Evolutionary conservation across 1,139 yeast genomes (phyloP).

Genomic region (Blastobotrys buckinghamii): DNA sequence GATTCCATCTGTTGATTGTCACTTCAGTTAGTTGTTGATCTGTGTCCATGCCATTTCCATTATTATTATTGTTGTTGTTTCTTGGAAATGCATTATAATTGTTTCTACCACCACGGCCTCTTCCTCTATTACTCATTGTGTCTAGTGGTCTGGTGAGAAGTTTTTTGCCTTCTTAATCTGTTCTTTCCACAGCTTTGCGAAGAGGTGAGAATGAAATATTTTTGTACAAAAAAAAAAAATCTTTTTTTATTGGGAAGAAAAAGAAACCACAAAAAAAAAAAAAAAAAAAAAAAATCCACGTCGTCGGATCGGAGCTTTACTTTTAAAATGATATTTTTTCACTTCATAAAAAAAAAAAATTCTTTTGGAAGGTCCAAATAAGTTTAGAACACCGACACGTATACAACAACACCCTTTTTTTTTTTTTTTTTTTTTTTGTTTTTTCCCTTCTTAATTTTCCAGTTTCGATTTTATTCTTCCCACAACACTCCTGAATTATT

Average conservation of each 20-base stretch:
- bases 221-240: background rate
- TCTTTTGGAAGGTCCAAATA: too few relatives aligned
- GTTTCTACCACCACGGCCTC: conserved; percentile 10
- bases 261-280: too few relatives aligned
- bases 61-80: too few relatives aligned
- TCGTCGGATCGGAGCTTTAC: too few relatives aligned
- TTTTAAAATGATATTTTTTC: too few relatives aligned
- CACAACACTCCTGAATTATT: background rate
- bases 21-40: conserved; percentile 38
- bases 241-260: too few relatives aligned
- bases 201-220: background rate
- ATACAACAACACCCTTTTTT: background rate
- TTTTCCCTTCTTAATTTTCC: too few relatives aligned
- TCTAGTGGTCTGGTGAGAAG: too few relatives aligned
- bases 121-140: conserved; percentile 10
- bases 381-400: background rate
- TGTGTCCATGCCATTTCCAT: background rate
- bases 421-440: background rate
- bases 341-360: too few relatives aligned
- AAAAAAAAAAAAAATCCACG: too few relatives aligned
- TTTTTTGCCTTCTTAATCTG: too few relatives aligned
- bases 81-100: conserved; percentile 10
- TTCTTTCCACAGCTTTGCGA: background rate
- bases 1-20: conserved; percentile 77
- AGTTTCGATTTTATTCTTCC: too few relatives aligned